Percentiles rank a stretch among this genome's conserved stretches.
These are phyloP conservation scores for Priceomyces carsonii DNA, from an alignment of 805 yeast genomes.

Conservation along the genomic window DNA sequence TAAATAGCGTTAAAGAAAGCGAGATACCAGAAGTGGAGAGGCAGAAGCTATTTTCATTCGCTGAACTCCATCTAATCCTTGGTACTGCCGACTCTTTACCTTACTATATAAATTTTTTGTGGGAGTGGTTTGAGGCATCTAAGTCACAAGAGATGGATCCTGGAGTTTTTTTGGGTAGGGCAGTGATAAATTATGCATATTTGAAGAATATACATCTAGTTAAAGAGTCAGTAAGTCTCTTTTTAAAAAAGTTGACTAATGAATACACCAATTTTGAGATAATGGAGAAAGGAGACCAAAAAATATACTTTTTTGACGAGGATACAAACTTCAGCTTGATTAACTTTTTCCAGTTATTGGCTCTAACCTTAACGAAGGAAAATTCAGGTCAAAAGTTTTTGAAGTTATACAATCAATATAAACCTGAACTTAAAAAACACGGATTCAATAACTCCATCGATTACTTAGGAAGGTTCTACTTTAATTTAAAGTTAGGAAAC, in stretches of 20 bases:
- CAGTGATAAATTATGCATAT: slow-evolving; percentile 73
- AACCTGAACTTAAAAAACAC: slow-evolving; percentile 27
- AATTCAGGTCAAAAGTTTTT: slow-evolving; percentile 49
- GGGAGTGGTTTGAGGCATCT: slow-evolving; percentile 34
- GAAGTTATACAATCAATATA: slow-evolving; percentile 54
- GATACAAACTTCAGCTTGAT: slow-evolving; percentile 41
- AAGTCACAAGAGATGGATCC: slow-evolving; percentile 28
- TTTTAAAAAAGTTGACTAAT: slow-evolving; percentile 15
- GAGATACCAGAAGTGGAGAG: slow-evolving; percentile 22
- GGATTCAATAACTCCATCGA: slow-evolving; percentile 49
- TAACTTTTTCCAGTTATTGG: slow-evolving; percentile 69
- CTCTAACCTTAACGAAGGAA: slow-evolving; percentile 56
- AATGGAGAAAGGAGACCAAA: slow-evolving; percentile 26
- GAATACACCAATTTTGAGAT: slow-evolving; percentile 13
- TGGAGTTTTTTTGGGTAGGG: slow-evolving; percentile 49
- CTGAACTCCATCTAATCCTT: slow-evolving; percentile 70
- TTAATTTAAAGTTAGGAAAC: slow-evolving; percentile 51
- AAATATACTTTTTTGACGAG: slow-evolving; percentile 37
- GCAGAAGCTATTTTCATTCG: slow-evolving; percentile 53
- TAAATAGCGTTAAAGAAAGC: slow-evolving; percentile 31
- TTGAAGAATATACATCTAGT: slow-evolving; percentile 68
- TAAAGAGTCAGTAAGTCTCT: slow-evolving; percentile 26
- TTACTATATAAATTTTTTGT: slow-evolving; percentile 45
- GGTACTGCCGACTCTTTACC: slow-evolving; percentile 60
- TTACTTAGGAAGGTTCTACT: slow-evolving; percentile 61